Percentiles rank a stretch among this genome's conserved stretches.
Conservation (phyloP, 495 filamentous ascomycete species). For the Rostrohypoxylon terebratum region DNA sequence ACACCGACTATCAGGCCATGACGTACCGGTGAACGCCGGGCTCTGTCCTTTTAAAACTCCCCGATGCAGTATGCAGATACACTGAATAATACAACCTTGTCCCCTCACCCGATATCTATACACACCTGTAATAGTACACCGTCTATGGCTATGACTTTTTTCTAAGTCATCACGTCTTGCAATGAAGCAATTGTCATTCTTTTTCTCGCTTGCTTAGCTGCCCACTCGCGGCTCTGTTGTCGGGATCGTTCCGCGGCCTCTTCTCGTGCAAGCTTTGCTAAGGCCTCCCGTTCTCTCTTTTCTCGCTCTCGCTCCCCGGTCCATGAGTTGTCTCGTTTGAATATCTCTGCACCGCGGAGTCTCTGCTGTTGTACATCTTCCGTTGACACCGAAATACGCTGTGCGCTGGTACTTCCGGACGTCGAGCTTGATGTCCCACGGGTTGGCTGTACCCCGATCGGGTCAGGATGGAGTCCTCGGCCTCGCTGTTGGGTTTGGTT, state of each 20-base stretch:
- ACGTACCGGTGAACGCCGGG: conserved; percentile 39
- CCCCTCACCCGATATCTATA: conserved; percentile 4
- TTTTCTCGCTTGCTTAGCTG: conserved; percentile 67
- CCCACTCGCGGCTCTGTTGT: conserved; percentile 74
- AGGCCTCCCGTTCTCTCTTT: conserved; percentile 66
- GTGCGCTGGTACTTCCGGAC: conserved; percentile 52
- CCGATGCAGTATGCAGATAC: conserved; percentile 35
- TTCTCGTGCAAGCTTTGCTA: conserved; percentile 67
- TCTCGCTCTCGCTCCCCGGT: conserved; percentile 63
- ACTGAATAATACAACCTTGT: conserved; percentile 30
- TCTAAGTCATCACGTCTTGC: conserved; percentile 28
- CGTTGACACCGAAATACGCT: conserved; percentile 59
- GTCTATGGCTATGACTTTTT: neutral
- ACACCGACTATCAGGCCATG: conserved; percentile 11
- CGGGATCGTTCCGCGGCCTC: conserved; percentile 75
- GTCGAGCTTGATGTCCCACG: conserved; percentile 54
- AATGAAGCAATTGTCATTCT: conserved; percentile 38
- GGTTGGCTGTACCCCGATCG: conserved; percentile 41
- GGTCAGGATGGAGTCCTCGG: conserved; percentile 36
- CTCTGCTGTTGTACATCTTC: conserved; percentile 64
- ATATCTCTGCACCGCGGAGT: conserved; percentile 70
- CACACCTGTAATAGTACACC: neutral
- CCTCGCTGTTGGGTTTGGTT: conserved; percentile 43
- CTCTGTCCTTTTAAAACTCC: conserved; percentile 25
- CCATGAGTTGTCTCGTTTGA: conserved; percentile 65